Evolutionary conservation across 306 rosid species (phyloP).

Genomic region (Urtica urens): DNA sequence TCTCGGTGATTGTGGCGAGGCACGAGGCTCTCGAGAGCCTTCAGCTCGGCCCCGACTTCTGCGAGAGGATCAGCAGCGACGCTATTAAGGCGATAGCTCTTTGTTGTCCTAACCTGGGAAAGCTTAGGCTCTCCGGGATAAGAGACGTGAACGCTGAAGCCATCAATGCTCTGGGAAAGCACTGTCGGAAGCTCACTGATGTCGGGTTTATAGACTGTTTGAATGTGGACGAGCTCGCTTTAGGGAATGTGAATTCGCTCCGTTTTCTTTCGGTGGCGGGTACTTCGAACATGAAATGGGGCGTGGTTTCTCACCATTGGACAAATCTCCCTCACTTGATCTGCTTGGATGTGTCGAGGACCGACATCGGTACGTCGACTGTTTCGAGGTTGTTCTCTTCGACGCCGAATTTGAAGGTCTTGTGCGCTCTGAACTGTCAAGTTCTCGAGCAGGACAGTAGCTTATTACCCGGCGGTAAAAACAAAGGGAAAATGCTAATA

Average conservation of each 20-base stretch:
- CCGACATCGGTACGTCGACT: conserved; percentile 72
- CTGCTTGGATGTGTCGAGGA: conserved; percentile 91
- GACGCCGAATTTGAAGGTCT: conserved; percentile 58
- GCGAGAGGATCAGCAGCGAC: conserved; percentile 97
- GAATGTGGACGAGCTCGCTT: conserved; percentile 70
- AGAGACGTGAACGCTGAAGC: conserved; percentile 82
- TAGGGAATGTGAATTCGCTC: conserved; percentile 69
- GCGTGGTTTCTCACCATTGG: conserved; percentile 76
- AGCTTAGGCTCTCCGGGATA: conserved; percentile 79
- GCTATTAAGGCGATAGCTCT: conserved; percentile 79
- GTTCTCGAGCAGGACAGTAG: conserved; percentile 65
- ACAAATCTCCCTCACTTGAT: conserved; percentile 71
- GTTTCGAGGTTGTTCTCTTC: conserved; percentile 63
- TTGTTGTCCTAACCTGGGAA: conserved; percentile 70
- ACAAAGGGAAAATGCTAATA: conserved; percentile 67
- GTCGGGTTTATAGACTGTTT: conserved; percentile 89
- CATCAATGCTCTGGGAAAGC: conserved; percentile 59
- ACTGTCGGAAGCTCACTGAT: conserved; percentile 67
- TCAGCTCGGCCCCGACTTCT: conserved; percentile 98
- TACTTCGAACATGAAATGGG: conserved; percentile 85
- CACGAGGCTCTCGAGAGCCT: conserved; percentile 93
- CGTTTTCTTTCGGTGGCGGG: conserved; percentile 87
- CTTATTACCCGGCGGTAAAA: conserved; percentile 47
- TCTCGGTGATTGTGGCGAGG: conserved; percentile 84
- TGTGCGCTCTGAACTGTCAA: conserved; percentile 89